Percentiles rank a stretch among this genome's conserved stretches.
Evolutionary conservation across 257 asterid genomes (phyloP).

Genomic region (Rhazya stricta): DNA sequence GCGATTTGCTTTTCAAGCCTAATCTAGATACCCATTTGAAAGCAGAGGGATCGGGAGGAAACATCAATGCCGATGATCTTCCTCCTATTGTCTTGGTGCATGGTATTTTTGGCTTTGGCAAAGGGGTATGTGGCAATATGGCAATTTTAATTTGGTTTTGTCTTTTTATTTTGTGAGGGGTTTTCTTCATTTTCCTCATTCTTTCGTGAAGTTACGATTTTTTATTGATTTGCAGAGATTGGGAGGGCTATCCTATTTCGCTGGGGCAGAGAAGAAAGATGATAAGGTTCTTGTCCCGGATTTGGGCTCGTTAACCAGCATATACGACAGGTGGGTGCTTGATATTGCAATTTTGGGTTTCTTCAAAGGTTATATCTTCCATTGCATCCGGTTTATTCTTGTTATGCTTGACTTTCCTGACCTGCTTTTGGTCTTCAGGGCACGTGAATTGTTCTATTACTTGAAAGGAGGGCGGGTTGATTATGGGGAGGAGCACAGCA

Average conservation of each 20-base stretch:
- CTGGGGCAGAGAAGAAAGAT: slow-evolving; percentile 97
- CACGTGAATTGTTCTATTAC: slow-evolving; percentile 90
- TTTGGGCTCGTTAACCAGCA: slow-evolving; percentile 82
- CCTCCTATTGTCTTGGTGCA: slow-evolving; percentile 96
- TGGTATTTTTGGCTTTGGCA: slow-evolving; percentile 95
- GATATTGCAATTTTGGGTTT: slow-evolving; percentile 9
- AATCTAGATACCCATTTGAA: slow-evolving; percentile 40
- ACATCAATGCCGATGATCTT: slow-evolving; percentile 45
- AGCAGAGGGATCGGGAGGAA: slow-evolving; percentile 31
- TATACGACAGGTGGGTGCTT: slow-evolving; percentile 62
- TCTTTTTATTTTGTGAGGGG: background rate
- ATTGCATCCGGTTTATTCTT: slow-evolving; percentile 6
- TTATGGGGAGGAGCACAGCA: slow-evolving; percentile 96
- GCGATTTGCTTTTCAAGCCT: slow-evolving; percentile 61
- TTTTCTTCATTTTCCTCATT: background rate
- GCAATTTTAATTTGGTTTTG: background rate
- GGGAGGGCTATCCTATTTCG: slow-evolving; percentile 93
- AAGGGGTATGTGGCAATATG: slow-evolving; percentile 63
- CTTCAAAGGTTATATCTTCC: background rate
- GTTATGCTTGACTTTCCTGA: slow-evolving; percentile 14
- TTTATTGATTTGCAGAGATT: slow-evolving; percentile 48
- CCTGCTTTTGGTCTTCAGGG: slow-evolving; percentile 49
- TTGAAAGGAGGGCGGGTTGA: slow-evolving; percentile 95
- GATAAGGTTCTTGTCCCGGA: slow-evolving; percentile 95
- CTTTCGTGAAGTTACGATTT: slow-evolving; percentile 2